Percentiles rank a stretch among this genome's conserved stretches.
Conservation (phyloP, 306 rosid genomes). For the Acacia crassicarpa region DNA sequence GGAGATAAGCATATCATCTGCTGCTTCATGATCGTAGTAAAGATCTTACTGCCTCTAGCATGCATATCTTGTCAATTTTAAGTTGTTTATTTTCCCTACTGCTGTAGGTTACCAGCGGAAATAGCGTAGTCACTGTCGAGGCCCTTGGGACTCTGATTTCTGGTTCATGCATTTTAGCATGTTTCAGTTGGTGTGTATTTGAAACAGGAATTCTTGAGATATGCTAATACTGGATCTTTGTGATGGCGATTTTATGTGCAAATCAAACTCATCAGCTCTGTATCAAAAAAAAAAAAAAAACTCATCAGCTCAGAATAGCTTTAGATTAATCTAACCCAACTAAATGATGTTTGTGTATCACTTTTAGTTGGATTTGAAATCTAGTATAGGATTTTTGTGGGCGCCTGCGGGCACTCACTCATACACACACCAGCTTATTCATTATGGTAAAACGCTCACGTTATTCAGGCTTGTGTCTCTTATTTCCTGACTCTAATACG, state of each 20-base stretch:
- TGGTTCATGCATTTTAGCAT: constrained; percentile 5
- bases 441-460: too few relatives aligned
- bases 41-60: background rate
- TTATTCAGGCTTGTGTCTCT: too few relatives aligned
- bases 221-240: constrained; percentile 35
- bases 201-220: constrained; percentile 10
- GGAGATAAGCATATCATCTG: background rate
- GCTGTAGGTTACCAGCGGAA: constrained; percentile 90
- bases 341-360: too few relatives aligned
- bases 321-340: too few relatives aligned
- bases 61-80: background rate
- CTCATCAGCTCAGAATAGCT: too few relatives aligned
- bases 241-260: background rate
- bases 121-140: constrained; percentile 96
- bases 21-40: background rate
- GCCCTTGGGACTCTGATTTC: constrained; percentile 85
- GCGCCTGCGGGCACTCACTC: too few relatives aligned
- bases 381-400: too few relatives aligned
- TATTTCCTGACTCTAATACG: too few relatives aligned
- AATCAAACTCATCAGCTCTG: background rate
- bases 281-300: too few relatives aligned
- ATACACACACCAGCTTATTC: too few relatives aligned
- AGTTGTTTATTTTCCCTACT: constrained; percentile 18
- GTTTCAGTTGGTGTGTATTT: constrained; percentile 19
- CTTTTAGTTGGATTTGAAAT: too few relatives aligned